Evolutionary conservation across 2,329 filamentous ascomycete genomes (phyloP), one percentile per base, ranked within the genome.

Genomic region (Sclerotinia glacialis): DNA sequence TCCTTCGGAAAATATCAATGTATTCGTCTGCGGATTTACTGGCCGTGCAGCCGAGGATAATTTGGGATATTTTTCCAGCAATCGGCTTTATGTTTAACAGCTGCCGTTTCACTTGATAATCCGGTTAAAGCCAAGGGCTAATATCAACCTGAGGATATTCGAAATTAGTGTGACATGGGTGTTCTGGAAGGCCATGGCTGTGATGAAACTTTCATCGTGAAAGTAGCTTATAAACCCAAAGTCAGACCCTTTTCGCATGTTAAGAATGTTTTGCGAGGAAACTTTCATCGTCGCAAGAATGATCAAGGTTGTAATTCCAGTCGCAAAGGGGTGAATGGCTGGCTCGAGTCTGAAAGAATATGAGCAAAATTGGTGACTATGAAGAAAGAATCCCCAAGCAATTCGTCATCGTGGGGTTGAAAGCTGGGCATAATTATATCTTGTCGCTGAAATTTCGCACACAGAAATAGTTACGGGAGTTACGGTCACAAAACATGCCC

Each of bases 191-290:
- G 37, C 7, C 16, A 46, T 46, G 18, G 44, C 44, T 21, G 8
- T 9, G 21, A 46, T 46, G 44, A 7, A n/a, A 11, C n/a, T n/a
- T n/a, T n/a, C n/a, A n/a, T n/a, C n/a, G 9, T 12, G 11, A 5
- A 5, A 44, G 34, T 12, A 37, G 34, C 34, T 37, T 1, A 37
- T 44, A 16, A 6, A 21, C 16, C 42, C 14, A 44, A 44, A 44
- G 16, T 11, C 3, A 64, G 71, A 71, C n/a, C 65, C 71, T 21
- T 53, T 73, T 18, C 54, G 42, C 6, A 70, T 69, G 66, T 59
- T 72, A 42, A 71, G 69, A 56, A 69, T 46, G 14, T 71, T 67
- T 11, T 62, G 71, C 44, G 71, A 68, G 54, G 67, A 70, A 12
- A n/a, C 8, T 44, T 47, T 46, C 68, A 63, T 37, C 49, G 69